Base-by-base conservation (phyloP, 148 eudicot genomes). In the Cornus florida region DNA sequence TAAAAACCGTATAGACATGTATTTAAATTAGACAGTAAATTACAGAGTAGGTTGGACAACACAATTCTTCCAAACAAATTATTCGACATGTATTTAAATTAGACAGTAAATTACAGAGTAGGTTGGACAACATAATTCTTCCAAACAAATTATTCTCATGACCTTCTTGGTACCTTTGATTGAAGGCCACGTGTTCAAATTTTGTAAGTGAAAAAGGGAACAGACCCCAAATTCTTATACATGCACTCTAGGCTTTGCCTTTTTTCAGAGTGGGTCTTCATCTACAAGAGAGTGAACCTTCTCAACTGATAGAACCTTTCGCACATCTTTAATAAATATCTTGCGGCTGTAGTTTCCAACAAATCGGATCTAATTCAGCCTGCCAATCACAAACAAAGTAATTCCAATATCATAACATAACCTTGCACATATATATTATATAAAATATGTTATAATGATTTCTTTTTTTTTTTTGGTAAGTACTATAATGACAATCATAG, bases 331-430 rank as follows among this genome's bases (percentile, higher is more conserved):
- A 87, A 82, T 86, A 86, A 72, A 84, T 38, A 24, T 92, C 91
- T 67, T 83, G 91, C 78, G 88, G 72, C 72, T 86, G 93, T 56
- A 86, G 76, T 81, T 95, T 93, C 97, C 97, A 95, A 70, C 90
- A 88, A 77, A 83, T 92, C 48, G 97, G 91, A 78, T 93, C 98
- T 71, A 93, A 77, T 74, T 95, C 97, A 77, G 94, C 93, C 97
- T 94, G 90, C 77, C 73, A 70, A 67, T 57, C 60, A 78, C 50
- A 72, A 41, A 43, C 66, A 84, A 65, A 68, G 33, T 10, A 53
- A 62, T 3, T 0, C 39, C 66, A 62, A 62, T 20, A 62, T 13
- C 66, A 62, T 62, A 6, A 62, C 7, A 62, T 5, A 57, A 1
- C 17, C n/a, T 57, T 28, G 28, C 62, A 8, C n/a, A 57, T 57